Conservation (phyloP, 768 basidiomycete species). For the Dentipellis fragilis region DNA sequence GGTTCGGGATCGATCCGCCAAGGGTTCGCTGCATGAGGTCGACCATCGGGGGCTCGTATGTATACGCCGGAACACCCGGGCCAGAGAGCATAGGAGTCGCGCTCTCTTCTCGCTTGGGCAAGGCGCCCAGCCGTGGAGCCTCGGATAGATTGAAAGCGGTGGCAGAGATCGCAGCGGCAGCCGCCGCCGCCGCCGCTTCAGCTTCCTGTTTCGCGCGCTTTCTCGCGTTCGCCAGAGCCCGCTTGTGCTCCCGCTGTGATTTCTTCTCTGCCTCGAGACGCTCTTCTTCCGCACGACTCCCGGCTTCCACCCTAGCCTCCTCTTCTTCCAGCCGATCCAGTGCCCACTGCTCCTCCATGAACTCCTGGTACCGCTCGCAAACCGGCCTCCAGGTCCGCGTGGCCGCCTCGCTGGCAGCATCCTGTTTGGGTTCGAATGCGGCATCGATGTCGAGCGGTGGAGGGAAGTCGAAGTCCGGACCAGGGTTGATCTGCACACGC, state of each 20-base stretch:
- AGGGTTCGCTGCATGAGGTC: conserved; percentile 2
- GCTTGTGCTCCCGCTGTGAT: conserved; percentile 36
- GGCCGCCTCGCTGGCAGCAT: conserved; percentile 18
- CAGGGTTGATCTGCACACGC: conserved; percentile 75
- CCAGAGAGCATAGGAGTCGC: no score
- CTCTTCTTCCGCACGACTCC: conserved; percentile 32
- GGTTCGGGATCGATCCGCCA: conserved; percentile 1
- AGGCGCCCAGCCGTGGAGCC: neutral
- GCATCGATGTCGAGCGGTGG: conserved; percentile 75
- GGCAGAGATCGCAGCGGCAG: neutral
- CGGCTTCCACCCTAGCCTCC: conserved; percentile 39
- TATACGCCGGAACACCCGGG: no score
- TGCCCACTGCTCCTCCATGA: conserved; percentile 71
- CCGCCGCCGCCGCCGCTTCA: conserved; percentile 1
- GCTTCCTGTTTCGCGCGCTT: conserved; percentile 35
- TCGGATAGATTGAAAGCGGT: neutral
- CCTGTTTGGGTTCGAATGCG: conserved; percentile 33
- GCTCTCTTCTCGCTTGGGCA: neutral
- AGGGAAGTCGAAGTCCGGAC: conserved; percentile 75
- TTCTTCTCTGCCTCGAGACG: conserved; percentile 64
- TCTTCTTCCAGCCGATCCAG: conserved; percentile 72
- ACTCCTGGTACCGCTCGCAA: conserved; percentile 79
- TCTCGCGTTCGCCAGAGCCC: conserved; percentile 41
- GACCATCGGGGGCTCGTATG: neutral
- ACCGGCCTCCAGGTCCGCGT: conserved; percentile 64